phyloP scores from a whole-genome alignment of 2,329 filamentous ascomycete genomes.

The Talaromyces atroroseus region DNA sequence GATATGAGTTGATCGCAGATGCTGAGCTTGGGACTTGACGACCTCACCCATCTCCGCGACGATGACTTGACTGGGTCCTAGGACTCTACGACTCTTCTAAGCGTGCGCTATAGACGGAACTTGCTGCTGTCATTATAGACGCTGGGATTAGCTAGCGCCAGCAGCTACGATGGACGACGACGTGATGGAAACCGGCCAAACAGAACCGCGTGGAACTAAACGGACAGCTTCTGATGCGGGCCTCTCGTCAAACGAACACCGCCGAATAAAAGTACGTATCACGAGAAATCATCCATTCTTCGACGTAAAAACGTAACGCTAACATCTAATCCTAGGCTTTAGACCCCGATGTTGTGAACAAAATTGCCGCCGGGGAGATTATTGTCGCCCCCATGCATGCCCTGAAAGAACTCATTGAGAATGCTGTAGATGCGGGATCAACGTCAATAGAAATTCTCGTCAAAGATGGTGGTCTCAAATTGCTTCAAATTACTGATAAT shows the following conservation, averaged over 20 bases:
- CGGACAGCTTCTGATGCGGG: constrained; percentile 45
- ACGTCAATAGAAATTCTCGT: constrained; percentile 85
- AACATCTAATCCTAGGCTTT: constrained; percentile 58
- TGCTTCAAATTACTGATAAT: constrained; percentile 96
- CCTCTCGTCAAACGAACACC: constrained; percentile 37
- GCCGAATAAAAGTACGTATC: constrained; percentile 41
- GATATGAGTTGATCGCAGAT: neutral
- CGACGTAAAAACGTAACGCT: constrained; percentile 3
- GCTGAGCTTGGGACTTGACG: neutral
- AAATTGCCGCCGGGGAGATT: constrained; percentile 96
- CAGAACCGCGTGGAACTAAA: constrained; percentile 41
- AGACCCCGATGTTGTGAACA: constrained; percentile 91
- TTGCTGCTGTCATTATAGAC: neutral
- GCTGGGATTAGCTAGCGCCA: neutral
- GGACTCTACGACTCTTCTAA: neutral
- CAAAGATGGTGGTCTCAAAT: constrained; percentile 90
- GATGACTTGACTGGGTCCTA: neutral
- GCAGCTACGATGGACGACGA: constrained; percentile 26
- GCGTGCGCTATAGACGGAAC: neutral
- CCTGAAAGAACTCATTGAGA: constrained; percentile 93
- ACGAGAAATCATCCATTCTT: neutral
- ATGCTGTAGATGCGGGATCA: constrained; percentile 93
- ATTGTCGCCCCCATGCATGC: constrained; percentile 96
- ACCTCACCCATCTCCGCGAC: neutral
- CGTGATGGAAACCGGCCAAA: constrained; percentile 41